These are phyloP conservation scores for Komagataella populi DNA, from an alignment of 805 yeast genomes.

Conservation along the genomic window DNA sequence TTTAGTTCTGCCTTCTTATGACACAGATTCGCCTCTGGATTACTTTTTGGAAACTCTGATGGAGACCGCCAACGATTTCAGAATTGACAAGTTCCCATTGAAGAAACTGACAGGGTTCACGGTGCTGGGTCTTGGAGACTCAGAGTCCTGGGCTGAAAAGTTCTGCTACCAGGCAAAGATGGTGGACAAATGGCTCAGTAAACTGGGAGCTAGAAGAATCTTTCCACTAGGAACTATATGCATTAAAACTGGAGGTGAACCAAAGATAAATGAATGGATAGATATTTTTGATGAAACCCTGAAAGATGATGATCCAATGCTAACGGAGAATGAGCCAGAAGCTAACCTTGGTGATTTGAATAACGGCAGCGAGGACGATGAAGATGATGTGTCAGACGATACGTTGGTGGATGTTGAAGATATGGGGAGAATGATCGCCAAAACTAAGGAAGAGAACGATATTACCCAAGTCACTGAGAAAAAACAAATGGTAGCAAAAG, in stretches of 20 bases:
- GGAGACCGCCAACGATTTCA: slow-evolving; percentile 75
- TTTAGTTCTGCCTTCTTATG: slow-evolving; percentile 78
- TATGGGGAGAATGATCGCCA: slow-evolving; percentile 46
- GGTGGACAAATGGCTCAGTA: slow-evolving; percentile 65
- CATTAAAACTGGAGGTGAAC: slow-evolving; percentile 54
- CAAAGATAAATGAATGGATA: slow-evolving; percentile 54
- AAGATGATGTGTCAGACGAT: slow-evolving; percentile 19
- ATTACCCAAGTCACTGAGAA: slow-evolving; percentile 6
- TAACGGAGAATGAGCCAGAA: slow-evolving; percentile 11
- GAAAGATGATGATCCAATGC: slow-evolving; percentile 53
- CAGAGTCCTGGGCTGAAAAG: slow-evolving; percentile 71
- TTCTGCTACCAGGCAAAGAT: slow-evolving; percentile 77
- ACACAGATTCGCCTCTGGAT: slow-evolving; percentile 85
- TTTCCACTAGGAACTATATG: slow-evolving; percentile 80
- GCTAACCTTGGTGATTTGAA: slow-evolving; percentile 6
- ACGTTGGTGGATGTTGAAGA: slow-evolving; percentile 77
- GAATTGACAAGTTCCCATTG: slow-evolving; percentile 75
- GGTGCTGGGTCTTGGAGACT: slow-evolving; percentile 80
- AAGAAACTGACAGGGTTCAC: slow-evolving; percentile 61
- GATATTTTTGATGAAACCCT: slow-evolving; percentile 44
- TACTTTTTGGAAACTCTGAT: slow-evolving; percentile 68
- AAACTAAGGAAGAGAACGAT: slow-evolving; percentile 12
- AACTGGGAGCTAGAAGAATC: slow-evolving; percentile 75
- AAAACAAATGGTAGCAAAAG: slow-evolving; percentile 82
- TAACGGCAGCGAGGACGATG: slow-evolving; percentile 4